Evolutionary conservation across 2,329 filamentous ascomycete species (phyloP), one percentile per base, ranked within the genome.

Genomic region (Trichoderma atroviride): DNA sequence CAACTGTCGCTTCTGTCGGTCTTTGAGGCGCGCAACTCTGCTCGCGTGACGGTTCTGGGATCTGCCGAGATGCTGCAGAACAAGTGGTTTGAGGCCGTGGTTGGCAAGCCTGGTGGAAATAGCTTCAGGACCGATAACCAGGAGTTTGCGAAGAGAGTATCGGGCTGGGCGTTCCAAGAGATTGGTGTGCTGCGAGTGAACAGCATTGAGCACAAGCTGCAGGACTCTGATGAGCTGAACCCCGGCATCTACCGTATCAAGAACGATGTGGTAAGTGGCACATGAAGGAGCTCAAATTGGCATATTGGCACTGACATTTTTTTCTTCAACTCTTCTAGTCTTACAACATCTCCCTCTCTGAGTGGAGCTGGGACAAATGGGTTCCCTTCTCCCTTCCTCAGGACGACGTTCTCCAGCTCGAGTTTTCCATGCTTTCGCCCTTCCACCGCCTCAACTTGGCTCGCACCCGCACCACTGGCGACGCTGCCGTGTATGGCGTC

Each of bases 371-470:
- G 83, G 88, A 92, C 79, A 87, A 89, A 77, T 96, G 90, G 84
- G 81, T 84, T 6, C 92, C 94, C 57, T 97, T 94, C 82, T 84
- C 83, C 52, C 84, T 92, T 24, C 89, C 93, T 27, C 77, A 85
- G 10, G 85, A 82, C 71, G 96, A 99, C 78, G 86, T 84, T 33
- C 78, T 99, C 40, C 96, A 99, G 81, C 92, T 99, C 71, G 96
- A 99, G 81, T 97, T 98, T 85, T 94, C 90, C 83, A 99, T 98
- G 96, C 91, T 99, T 58, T 97, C 95, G 1, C 95, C 96, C 69
- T 98, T 97, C 88, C 91, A 97, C 83, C 94, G 96, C 53, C 86
- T 98, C 40, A 85, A 89, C 70, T 89, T 99, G 37, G 75, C 83
- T 10, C 87, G 88, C 16, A 79, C 84, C 11, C 80, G 81, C 37